A percentile compares a stretch with the other conserved stretches of the same genome.
Evolutionary conservation across 1,284 basidiomycete genomes (phyloP).

Genomic region (Heterobasidion annosum): DNA sequence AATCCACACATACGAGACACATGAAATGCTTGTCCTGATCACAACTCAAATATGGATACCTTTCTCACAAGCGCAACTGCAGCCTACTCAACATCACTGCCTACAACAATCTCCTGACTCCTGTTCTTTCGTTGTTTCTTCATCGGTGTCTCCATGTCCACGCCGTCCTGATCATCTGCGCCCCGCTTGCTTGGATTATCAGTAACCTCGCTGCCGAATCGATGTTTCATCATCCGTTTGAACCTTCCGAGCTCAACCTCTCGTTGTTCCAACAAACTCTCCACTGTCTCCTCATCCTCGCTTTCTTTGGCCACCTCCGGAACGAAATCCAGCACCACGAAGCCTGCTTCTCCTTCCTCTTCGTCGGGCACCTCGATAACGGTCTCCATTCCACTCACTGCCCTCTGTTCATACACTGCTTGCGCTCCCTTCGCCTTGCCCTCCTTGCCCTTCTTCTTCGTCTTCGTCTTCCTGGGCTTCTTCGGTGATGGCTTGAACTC

Average conservation of each 20-base stretch:
- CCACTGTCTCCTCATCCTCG: conserved; percentile 11
- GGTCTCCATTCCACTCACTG: neutral
- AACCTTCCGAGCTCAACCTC: conserved; percentile 1
- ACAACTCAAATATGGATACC: neutral
- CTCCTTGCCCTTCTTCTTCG: conserved; percentile 20
- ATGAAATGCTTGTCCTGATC: neutral
- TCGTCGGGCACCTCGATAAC: conserved; percentile 3
- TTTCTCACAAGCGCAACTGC: conserved; percentile 8
- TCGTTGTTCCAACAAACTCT: conserved; percentile 11
- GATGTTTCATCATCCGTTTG: conserved; percentile 5
- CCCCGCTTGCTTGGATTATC: conserved; percentile 24
- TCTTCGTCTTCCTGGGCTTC: conserved; percentile 27
- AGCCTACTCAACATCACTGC: conserved; percentile 9
- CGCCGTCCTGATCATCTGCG: conserved; percentile 14
- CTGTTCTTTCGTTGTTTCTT: conserved; percentile 4
- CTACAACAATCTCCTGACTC: neutral
- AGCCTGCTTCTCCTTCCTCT: neutral
- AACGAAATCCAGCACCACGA: conserved; percentile 6
- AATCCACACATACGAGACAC: neutral
- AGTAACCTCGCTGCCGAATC: conserved; percentile 16
- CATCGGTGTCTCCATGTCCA: conserved; percentile 8
- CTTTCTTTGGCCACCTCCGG: conserved; percentile 6
- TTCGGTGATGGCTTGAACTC: conserved; percentile 60
- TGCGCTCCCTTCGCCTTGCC: neutral
- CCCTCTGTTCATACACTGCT: neutral